These are phyloP conservation scores for Nicotiana paniculata DNA, from an alignment of 257 asterid species.

Conservation along the genomic window DNA sequence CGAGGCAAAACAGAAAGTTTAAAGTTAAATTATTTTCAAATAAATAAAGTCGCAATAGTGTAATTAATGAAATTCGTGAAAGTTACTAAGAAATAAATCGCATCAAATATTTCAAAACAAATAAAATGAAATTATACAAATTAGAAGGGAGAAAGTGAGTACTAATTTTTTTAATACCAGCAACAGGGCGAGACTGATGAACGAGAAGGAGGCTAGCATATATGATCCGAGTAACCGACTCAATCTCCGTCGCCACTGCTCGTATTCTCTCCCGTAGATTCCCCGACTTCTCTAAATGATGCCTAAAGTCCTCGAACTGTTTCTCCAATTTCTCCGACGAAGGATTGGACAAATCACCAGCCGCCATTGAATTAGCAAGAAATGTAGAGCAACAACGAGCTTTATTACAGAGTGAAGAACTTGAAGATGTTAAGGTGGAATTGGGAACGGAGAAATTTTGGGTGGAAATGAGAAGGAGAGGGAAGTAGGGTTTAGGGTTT, in stretches of 20 bases:
- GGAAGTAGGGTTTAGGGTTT: conserved; percentile 34
- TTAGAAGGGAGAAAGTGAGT: neutral
- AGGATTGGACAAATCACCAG: conserved; percentile 25
- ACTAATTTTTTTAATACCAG: conserved; percentile 32
- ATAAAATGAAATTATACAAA: neutral
- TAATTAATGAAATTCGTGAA: neutral
- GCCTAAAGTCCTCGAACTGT: conserved; percentile 71
- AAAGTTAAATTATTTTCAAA: too few relatives aligned
- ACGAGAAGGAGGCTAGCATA: conserved; percentile 69
- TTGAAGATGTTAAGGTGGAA: neutral
- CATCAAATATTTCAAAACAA: neutral
- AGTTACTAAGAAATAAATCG: neutral
- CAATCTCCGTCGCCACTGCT: conserved; percentile 63
- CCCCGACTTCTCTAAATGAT: conserved; percentile 61
- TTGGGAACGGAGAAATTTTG: neutral
- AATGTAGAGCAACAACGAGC: conserved; percentile 14
- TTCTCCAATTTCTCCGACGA: conserved; percentile 43
- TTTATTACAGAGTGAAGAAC: neutral
- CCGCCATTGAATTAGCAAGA: conserved; percentile 39
- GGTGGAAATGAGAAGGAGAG: neutral
- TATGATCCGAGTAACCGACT: conserved; percentile 64
- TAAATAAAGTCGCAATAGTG: neutral
- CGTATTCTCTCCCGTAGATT: conserved; percentile 74
- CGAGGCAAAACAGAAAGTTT: too few relatives aligned
- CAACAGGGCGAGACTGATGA: conserved; percentile 63